phyloP scores from a whole-genome alignment of 441 rosid species.

The Manihot esculenta region DNA sequence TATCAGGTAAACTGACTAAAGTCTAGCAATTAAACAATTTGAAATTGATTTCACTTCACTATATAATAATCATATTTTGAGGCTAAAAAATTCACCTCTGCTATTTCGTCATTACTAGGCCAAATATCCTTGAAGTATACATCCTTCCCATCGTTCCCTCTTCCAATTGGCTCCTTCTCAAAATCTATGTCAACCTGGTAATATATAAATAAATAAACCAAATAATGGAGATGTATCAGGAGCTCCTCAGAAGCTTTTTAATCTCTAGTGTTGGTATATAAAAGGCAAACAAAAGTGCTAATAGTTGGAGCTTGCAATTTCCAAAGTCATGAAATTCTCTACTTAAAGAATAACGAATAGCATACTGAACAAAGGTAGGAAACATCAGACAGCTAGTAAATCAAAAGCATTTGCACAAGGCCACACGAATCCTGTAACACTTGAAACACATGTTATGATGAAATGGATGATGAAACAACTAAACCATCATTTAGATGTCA shows the following conservation, averaged over 20 bases:
- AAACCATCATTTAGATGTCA: neutral
- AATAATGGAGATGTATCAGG: neutral
- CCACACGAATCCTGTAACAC: neutral
- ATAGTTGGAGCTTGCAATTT: neutral
- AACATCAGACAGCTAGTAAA: neutral
- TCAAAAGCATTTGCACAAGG: neutral
- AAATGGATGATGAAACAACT: neutral
- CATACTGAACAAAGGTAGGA: neutral
- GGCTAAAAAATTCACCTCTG: constrained; percentile 45
- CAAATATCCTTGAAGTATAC: constrained; percentile 78
- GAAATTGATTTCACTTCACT: no score
- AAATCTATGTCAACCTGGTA: constrained; percentile 91
- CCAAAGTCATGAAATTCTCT: neutral
- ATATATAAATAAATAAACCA: neutral
- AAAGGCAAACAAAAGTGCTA: neutral
- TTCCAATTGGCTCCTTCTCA: constrained; percentile 88
- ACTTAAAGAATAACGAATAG: neutral
- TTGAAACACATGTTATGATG: neutral
- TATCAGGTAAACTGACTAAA: neutral
- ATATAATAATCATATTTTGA: no score
- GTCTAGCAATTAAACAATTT: neutral
- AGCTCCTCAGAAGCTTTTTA: neutral
- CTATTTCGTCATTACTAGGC: constrained; percentile 82
- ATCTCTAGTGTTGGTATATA: neutral
- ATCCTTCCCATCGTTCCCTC: constrained; percentile 71